Conservation (phyloP, 73 alveolate species). For the Paramecium sonneborni region DNA sequence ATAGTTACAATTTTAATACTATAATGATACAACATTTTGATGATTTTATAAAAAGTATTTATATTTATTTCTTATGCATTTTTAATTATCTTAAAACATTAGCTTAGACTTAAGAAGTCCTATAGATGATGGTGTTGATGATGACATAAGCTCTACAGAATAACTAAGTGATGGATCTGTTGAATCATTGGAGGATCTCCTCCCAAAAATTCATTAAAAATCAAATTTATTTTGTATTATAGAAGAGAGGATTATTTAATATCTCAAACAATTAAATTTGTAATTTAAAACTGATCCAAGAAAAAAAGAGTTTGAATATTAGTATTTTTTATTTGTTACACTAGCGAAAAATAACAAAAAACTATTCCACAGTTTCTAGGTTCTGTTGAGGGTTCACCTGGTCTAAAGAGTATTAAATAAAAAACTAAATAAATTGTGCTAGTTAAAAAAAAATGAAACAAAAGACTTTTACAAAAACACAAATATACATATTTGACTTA, state of each 20-base stretch:
- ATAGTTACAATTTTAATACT: background rate
- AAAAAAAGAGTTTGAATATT: conserved; percentile 30
- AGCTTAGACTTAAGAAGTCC: background rate
- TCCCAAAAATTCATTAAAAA: conserved; percentile 33
- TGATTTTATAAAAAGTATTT: background rate
- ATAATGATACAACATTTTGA: background rate
- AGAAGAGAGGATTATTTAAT: background rate
- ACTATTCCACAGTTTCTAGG: conserved; percentile 17
- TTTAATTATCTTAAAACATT: background rate
- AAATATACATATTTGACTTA: background rate
- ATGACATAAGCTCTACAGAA: background rate
- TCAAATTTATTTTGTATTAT: background rate
- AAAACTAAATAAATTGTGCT: background rate
- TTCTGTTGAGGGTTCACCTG: conserved; percentile 29
- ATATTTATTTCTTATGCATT: background rate
- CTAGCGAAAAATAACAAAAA: conserved; percentile 27
- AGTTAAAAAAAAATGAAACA: background rate
- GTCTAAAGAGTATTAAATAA: background rate
- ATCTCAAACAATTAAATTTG: background rate
- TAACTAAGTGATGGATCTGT: conserved; percentile 10
- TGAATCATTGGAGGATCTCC: conserved; percentile 1
- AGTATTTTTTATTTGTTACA: background rate
- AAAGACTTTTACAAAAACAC: background rate
- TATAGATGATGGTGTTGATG: background rate
- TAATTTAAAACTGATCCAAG: conserved; percentile 37